phyloP scores from a whole-genome alignment of 768 basidiomycete genomes.

The Termitomyces titanicus region DNA sequence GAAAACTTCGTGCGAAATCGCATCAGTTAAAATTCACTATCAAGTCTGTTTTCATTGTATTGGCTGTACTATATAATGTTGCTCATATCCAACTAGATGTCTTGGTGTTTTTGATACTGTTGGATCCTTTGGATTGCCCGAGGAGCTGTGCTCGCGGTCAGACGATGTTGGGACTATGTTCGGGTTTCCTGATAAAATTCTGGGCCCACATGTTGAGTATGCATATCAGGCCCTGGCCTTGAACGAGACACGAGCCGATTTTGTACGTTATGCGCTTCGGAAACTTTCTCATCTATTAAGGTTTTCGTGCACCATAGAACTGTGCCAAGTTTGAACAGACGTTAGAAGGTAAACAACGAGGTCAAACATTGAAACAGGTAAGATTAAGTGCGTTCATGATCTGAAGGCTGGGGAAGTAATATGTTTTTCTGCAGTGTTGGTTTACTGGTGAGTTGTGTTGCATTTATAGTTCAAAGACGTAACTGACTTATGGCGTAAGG shows the following conservation, averaged over 20 bases:
- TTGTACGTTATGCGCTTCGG: slow-evolving; percentile 41
- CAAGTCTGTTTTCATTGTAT: slow-evolving; percentile 40
- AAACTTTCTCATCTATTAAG: not conserved
- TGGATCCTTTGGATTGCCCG: slow-evolving; percentile 68
- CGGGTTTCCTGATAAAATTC: slow-evolving; percentile 56
- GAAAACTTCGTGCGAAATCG: slow-evolving; percentile 47
- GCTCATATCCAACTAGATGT: slow-evolving; percentile 36
- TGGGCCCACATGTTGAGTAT: slow-evolving; percentile 61
- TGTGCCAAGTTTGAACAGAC: slow-evolving; percentile 65
- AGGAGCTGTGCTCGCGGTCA: slow-evolving; percentile 49
- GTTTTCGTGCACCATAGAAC: slow-evolving; percentile 23
- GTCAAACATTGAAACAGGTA: slow-evolving; percentile 63
- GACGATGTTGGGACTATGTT: slow-evolving; percentile 48
- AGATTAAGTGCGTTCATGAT: slow-evolving; percentile 1
- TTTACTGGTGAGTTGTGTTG: slow-evolving; percentile 48
- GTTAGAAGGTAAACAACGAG: slow-evolving; percentile 43
- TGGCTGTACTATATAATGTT: not conserved
- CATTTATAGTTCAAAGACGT: not conserved
- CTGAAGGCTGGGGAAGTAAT: not conserved
- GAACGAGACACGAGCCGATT: slow-evolving; percentile 64
- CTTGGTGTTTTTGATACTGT: slow-evolving; percentile 79
- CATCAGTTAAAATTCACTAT: slow-evolving; percentile 50
- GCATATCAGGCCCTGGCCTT: slow-evolving; percentile 72
- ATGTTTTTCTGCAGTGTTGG: slow-evolving; percentile 51
- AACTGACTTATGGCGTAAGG: slow-evolving; percentile 16